These are phyloP conservation scores for Acarospora socialis DNA, from an alignment of 2,329 filamentous ascomycete species.

Conservation along the genomic window DNA sequence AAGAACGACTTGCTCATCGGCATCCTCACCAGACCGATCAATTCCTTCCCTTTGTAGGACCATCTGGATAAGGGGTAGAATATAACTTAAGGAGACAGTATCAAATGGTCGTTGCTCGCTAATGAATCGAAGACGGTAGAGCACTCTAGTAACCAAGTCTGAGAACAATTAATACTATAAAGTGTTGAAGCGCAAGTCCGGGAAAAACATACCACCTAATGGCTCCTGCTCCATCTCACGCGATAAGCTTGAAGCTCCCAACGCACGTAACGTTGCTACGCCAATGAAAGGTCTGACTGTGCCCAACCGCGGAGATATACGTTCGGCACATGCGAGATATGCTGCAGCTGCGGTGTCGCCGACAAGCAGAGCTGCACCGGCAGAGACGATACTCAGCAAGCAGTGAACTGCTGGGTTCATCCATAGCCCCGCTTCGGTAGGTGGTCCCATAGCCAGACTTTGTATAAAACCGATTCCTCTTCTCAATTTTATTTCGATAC, in stretches of 20 bases:
- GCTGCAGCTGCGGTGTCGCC: constrained; percentile 65
- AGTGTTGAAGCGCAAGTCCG: too few species aligned
- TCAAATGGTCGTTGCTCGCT: constrained; percentile 93
- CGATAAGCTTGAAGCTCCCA: constrained; percentile 58
- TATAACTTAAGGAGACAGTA: constrained; percentile 71
- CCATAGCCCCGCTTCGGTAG: constrained; percentile 80
- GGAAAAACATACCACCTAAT: constrained; percentile 50
- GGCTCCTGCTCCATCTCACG: constrained; percentile 62
- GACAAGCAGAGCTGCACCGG: constrained; percentile 67
- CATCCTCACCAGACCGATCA: constrained; percentile 49
- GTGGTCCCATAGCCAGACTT: constrained; percentile 69
- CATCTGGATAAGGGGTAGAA: constrained; percentile 66
- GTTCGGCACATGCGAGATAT: constrained; percentile 66
- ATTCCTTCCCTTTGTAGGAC: constrained; percentile 70
- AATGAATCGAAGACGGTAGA: constrained; percentile 81
- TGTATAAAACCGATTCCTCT: constrained; percentile 77
- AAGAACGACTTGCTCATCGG: constrained; percentile 78
- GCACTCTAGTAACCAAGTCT: constrained; percentile 65
- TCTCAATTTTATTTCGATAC: constrained; percentile 54
- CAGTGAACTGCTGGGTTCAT: constrained; percentile 66
- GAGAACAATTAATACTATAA: constrained; percentile 13
- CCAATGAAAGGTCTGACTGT: constrained; percentile 70
- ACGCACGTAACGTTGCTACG: constrained; percentile 67
- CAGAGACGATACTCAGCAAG: constrained; percentile 59
- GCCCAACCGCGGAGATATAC: constrained; percentile 60